Evolutionary conservation across 2,329 filamentous ascomycete species (phyloP), one percentile per base, ranked within the genome.

Genomic region (Bipolaris victoriae): DNA sequence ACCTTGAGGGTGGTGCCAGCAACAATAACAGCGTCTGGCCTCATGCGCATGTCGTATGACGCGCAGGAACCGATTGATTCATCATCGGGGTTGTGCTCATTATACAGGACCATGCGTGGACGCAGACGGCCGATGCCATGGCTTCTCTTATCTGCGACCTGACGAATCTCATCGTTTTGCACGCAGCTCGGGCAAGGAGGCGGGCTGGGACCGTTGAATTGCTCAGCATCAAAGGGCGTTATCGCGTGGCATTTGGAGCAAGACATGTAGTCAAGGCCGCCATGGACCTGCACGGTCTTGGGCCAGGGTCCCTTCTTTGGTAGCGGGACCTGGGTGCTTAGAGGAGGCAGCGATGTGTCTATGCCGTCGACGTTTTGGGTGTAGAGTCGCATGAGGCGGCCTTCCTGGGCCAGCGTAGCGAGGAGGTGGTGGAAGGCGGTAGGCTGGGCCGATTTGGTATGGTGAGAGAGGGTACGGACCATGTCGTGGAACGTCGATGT

Each of bases 351-450:
- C 7, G 87, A 86, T 0, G 91, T 95, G 69, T 99, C 95, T 64
- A 99, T 90, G 57, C 93, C 92, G 78, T 99, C 95, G 33, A 99
- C 94, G 67, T 99, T 99, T 73, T 99, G 95, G 2, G 91, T 94
- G 76, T 99, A 99, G 6, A 99, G 84, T 41, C 95, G 90, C 72
- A 97, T 82, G 22, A 99, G 80, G 18, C 95, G 90, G 41, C 90
- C 91, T 77, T 98, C 92, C 56, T 90, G 85, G 3, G 94, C 91
- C 20, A 99, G 83, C 3, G 92, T 94, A 46, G 95, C 95, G 41
- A 99, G 84, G 77, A 99, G 85, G 73, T 97, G 91, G 80, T 99
- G 95, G 73, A 99, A 99, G 2, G 87, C 83, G 1, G 95, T 97
- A 11, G 95, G 92, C 63, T 88, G 79, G 52, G 94, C 93, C 49